A percentile compares a stretch with the other conserved stretches of the same genome.
Evolutionary conservation across 2,329 filamentous ascomycete species (phyloP).

Genomic region (Trichoderma brevicompactum): DNA sequence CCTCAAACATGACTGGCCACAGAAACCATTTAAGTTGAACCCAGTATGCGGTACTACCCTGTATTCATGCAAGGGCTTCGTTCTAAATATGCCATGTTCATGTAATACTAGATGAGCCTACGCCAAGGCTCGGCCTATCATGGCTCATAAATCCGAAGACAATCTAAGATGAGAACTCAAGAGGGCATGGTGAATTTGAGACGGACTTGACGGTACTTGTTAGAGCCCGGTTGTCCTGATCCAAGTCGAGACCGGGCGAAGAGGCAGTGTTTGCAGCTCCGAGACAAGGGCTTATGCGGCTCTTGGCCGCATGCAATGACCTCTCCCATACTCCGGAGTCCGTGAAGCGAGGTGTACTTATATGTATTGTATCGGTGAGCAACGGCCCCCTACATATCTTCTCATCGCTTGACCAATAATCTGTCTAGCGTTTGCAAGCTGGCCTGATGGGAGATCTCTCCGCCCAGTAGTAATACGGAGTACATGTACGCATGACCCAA

Average conservation of each 20-base stretch:
- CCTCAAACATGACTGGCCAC: background rate
- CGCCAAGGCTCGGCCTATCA: background rate
- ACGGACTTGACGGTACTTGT: too few species aligned
- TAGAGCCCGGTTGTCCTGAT: too few species aligned
- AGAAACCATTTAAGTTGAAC: background rate
- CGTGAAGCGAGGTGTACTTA: background rate
- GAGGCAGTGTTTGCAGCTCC: too few species aligned
- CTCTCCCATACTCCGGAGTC: background rate
- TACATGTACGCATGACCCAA: slow-evolving; percentile 17
- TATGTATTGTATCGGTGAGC: slow-evolving; percentile 9
- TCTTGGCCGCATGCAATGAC: background rate
- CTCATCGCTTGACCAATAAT: slow-evolving; percentile 3
- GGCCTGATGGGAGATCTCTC: background rate
- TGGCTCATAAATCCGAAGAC: background rate
- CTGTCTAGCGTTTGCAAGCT: slow-evolving; percentile 1
- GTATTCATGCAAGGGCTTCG: slow-evolving; percentile 8
- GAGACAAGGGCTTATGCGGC: background rate
- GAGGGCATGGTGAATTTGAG: too few species aligned
- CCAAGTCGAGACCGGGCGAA: too few species aligned
- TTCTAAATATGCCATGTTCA: too few species aligned
- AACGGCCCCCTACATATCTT: slow-evolving; percentile 12
- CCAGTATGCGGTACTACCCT: slow-evolving; percentile 15
- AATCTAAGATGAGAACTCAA: too few species aligned
- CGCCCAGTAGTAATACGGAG: background rate
- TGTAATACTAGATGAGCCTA: background rate